Evolutionary conservation across 2,329 filamentous ascomycete genomes (phyloP).

Genomic region (Dothideomycetes sp.): DNA sequence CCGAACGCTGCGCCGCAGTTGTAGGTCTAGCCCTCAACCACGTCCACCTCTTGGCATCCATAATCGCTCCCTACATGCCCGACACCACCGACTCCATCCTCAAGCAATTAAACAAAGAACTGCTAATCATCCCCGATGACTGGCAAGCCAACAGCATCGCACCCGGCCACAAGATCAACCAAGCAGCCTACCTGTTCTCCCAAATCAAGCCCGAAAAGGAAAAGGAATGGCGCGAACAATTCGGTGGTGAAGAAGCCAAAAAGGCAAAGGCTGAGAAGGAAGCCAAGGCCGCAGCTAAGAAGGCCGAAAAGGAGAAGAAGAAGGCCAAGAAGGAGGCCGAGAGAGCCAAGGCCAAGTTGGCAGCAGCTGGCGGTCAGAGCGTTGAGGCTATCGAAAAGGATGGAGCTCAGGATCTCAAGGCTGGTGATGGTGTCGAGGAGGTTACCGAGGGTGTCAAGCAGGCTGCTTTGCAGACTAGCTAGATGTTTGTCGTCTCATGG

Average conservation of each 20-base stretch:
- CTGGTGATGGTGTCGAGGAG: slow-evolving; percentile 33
- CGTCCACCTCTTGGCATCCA: slow-evolving; percentile 67
- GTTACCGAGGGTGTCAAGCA: slow-evolving; percentile 37
- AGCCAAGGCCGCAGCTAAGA: slow-evolving; percentile 45
- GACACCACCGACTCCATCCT: slow-evolving; percentile 67
- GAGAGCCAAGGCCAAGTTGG: slow-evolving; percentile 41
- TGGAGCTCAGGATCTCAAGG: slow-evolving; percentile 36
- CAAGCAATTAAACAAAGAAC: slow-evolving; percentile 54
- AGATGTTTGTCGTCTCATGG: slow-evolving; percentile 6
- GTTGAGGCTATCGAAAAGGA: slow-evolving; percentile 71
- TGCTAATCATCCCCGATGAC: slow-evolving; percentile 36
- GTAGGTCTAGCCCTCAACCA: slow-evolving; percentile 77
- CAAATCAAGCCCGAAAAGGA: slow-evolving; percentile 74
- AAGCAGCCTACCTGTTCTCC: slow-evolving; percentile 71
- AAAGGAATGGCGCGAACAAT: slow-evolving; percentile 72
- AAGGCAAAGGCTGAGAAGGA: slow-evolving; percentile 64
- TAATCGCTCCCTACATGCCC: slow-evolving; percentile 80
- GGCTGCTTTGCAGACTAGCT: slow-evolving; percentile 33
- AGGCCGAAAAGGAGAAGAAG: slow-evolving; percentile 54
- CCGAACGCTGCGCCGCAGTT: slow-evolving; percentile 50
- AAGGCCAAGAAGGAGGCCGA: slow-evolving; percentile 58
- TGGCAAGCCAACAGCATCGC: slow-evolving; percentile 55
- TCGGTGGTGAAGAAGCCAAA: slow-evolving; percentile 56
- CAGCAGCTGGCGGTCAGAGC: slow-evolving; percentile 45
- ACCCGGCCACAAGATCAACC: slow-evolving; percentile 71